Evolutionary conservation across 139 green algal species (phyloP).

Genomic region (Chlorella ohadii): DNA sequence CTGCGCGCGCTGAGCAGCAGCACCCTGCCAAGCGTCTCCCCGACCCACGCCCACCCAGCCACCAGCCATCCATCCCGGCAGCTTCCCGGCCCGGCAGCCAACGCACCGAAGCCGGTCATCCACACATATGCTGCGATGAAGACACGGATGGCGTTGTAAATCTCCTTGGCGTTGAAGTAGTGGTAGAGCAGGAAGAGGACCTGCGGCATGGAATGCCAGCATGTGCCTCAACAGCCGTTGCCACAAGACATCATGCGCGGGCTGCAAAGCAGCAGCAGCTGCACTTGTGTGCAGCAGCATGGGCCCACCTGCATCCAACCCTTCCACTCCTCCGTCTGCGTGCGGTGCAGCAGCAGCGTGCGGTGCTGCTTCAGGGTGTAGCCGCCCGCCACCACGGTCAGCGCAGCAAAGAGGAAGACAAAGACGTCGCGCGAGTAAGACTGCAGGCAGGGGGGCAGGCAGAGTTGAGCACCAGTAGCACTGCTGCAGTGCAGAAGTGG

Average conservation of each 20-base stretch:
- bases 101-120: constrained; percentile 93
- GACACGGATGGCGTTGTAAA: constrained; percentile 98
- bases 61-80: neutral
- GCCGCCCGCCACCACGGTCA: constrained; percentile 65
- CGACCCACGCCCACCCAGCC: no score
- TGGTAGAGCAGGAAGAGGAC: constrained; percentile 97
- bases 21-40: no score
- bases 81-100: no score
- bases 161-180: constrained; percentile 93
- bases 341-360: constrained; percentile 83
- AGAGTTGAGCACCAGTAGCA: no score
- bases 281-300: no score
- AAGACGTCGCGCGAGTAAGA: constrained; percentile 71
- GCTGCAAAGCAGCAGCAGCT: no score
- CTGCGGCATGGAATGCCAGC: no score
- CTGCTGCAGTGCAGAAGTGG: no score
- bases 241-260: no score
- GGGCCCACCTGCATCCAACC: constrained; percentile 89
- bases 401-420: constrained; percentile 82
- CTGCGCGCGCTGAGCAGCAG: no score
- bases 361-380: constrained; percentile 53
- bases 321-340: constrained; percentile 99
- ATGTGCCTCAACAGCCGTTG: no score
- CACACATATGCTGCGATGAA: constrained; percentile 98
- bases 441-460: neutral